phyloP scores from a whole-genome alignment of 2,329 filamentous ascomycete species.

The Alternaria solani region DNA sequence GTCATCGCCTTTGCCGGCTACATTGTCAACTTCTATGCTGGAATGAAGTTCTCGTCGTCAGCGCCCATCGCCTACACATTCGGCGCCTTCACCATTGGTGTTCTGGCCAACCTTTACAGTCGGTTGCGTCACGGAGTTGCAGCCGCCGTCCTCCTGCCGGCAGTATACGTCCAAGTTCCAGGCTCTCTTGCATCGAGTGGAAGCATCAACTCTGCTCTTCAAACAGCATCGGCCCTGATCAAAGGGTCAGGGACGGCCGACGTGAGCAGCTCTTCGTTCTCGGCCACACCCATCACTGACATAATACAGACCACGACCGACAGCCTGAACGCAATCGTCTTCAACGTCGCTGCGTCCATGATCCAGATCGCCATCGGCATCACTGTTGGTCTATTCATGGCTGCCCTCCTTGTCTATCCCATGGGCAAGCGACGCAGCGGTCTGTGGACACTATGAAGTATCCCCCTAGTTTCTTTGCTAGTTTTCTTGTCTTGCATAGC shows the following conservation, averaged over 20 bases:
- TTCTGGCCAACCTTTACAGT: conserved; percentile 80
- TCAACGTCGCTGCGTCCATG: conserved; percentile 58
- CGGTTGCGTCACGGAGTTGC: conserved; percentile 65
- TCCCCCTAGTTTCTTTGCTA: conserved; percentile 7
- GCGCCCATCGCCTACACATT: conserved; percentile 79
- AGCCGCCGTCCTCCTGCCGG: conserved; percentile 42
- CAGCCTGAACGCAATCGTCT: conserved; percentile 37
- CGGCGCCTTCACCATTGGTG: conserved; percentile 76
- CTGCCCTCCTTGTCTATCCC: conserved; percentile 59
- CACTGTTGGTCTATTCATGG: conserved; percentile 60
- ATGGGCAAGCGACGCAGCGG: conserved; percentile 57
- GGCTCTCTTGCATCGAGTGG: conserved; percentile 43
- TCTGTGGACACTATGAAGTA: conserved; percentile 44
- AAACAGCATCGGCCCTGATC: conserved; percentile 40
- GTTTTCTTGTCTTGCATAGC: conserved; percentile 25
- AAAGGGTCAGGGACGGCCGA: conserved; percentile 26
- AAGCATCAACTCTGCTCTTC: conserved; percentile 38
- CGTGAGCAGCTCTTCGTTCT: conserved; percentile 23
- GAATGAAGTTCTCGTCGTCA: conserved; percentile 70
- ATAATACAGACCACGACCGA: conserved; percentile 26
- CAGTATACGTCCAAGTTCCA: conserved; percentile 46
- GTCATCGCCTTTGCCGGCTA: conserved; percentile 76
- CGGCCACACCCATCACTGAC: conserved; percentile 7
- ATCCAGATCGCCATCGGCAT: conserved; percentile 62
- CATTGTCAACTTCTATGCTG: conserved; percentile 77